Conservation (phyloP, 148 eudicot species). For the Dianthus caryophyllus region DNA sequence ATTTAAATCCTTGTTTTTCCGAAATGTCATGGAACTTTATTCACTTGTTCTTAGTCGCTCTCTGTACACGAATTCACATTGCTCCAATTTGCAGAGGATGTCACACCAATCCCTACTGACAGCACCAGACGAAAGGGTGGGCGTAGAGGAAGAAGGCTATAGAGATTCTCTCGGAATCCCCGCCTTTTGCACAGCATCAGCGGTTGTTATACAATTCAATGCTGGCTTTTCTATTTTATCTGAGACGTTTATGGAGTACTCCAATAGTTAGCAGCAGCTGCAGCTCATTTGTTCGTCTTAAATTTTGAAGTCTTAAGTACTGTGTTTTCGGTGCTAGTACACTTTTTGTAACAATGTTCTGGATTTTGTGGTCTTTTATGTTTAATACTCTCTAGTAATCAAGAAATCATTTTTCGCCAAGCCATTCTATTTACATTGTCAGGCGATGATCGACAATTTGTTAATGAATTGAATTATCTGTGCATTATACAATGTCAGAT, state of each 20-base stretch:
- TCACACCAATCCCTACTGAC: conserved; percentile 10
- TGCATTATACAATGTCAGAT: background rate
- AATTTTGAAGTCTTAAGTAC: background rate
- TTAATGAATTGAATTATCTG: background rate
- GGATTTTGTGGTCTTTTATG: background rate
- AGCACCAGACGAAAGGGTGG: conserved; percentile 16
- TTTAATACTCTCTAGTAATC: background rate
- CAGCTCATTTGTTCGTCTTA: background rate
- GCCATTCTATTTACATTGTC: too few species aligned
- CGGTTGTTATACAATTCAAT: background rate
- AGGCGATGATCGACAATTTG: background rate
- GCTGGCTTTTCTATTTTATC: background rate
- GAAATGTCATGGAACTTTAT: background rate
- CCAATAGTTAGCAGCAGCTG: background rate
- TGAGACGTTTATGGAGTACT: background rate
- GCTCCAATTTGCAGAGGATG: conserved; percentile 4
- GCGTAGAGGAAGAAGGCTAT: conserved; percentile 11
- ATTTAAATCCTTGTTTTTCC: background rate
- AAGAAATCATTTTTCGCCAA: background rate
- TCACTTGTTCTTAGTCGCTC: background rate
- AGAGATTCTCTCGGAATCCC: background rate
- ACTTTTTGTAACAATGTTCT: background rate
- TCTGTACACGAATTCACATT: background rate
- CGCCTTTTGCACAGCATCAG: background rate
- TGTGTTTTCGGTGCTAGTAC: background rate